Base-by-base conservation (phyloP, 1,139 yeast genomes). In the Suhomyces taliae region DNA sequence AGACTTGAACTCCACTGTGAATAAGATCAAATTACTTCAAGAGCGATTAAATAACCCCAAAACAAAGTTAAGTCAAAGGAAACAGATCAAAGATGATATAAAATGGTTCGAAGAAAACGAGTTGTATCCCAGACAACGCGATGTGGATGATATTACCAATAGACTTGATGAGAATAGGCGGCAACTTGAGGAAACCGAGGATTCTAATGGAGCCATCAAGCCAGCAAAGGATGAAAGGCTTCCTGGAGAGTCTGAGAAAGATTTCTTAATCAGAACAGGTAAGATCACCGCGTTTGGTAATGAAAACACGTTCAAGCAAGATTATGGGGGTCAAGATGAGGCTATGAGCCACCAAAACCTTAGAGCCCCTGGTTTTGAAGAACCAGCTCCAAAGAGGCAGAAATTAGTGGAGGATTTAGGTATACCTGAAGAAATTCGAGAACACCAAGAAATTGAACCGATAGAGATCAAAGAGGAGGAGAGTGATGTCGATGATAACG, bases 261-360 rank as follows among this genome's bases (percentile, higher is more conserved):
- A 91, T 45, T 93, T 69, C 60, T 72, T 93, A 52, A 80, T 93
- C 0, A 74, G 99, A 53, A 91, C 91, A 0, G 99, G 99, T 37
- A 85, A 90, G 62, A 83, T 90, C 48, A 93, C 99, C 0, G 99
- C 99, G 0, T 93, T 93, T 71, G 96, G 97, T 9, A 82, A 82
- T 37, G 73, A 82, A 15, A 74, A 78, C 34, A 81, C 79, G 6
- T 88, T 88, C 53, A 39, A 53, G 8, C 58, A 57, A n/a, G 53
- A 43, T 2, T 36, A 33, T 4, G 48, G 43, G 4, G 48, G 48
- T 3, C 44, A 33, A 7, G 39, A 27, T 8, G 53, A 50, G 10
- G 24, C 19, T 3, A 60, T 56, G 47, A 70, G 74, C 46, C 76
- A 70, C 55, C 66, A 64, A 38, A 54, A 59, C 46, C 59, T 74